A percentile compares a stretch with the other conserved stretches of the same genome.
phyloP scores from a whole-genome alignment of 495 filamentous ascomycete genomes.

The Penicillium pulvis region DNA sequence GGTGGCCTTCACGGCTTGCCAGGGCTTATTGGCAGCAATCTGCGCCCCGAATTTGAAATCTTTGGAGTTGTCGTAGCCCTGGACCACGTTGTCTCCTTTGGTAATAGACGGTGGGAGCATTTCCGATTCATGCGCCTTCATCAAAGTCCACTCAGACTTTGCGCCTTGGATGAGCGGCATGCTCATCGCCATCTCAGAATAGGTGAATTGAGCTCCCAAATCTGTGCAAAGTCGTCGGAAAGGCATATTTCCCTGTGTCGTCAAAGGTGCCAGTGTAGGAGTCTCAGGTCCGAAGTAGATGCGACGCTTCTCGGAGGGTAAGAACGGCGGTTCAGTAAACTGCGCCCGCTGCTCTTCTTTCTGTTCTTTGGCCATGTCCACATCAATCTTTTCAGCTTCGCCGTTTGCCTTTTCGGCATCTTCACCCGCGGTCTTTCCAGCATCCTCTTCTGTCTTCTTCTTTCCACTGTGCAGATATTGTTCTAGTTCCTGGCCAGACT shows the following conservation, averaged over 20 bases:
- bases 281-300: constrained; percentile 94
- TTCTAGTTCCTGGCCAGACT: constrained; percentile 56
- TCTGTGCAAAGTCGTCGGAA: constrained; percentile 91
- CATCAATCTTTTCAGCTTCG: constrained; percentile 9
- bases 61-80: constrained; percentile 76
- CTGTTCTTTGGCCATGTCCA: constrained; percentile 28
- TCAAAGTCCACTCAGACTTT: constrained; percentile 90
- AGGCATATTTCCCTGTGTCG: constrained; percentile 96
- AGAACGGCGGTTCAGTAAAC: constrained; percentile 81
- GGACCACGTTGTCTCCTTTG: constrained; percentile 52
- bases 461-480: constrained; percentile 43
- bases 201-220: constrained; percentile 89
- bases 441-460: constrained; percentile 22
- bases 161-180: constrained; percentile 87
- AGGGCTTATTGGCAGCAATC: constrained; percentile 86
- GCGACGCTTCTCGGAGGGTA: constrained; percentile 87
- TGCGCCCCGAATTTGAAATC: constrained; percentile 90
- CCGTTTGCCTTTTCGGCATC: neutral
- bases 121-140: constrained; percentile 87
- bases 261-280: constrained; percentile 82
- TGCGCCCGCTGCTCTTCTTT: constrained; percentile 71
- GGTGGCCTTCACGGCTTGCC: constrained; percentile 81
- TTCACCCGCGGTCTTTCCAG: constrained; percentile 14
- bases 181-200: constrained; percentile 98
- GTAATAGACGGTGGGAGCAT: constrained; percentile 60